These are phyloP conservation scores for Citrus australasica DNA, from an alignment of 345 rosid species.

Conservation along the genomic window DNA sequence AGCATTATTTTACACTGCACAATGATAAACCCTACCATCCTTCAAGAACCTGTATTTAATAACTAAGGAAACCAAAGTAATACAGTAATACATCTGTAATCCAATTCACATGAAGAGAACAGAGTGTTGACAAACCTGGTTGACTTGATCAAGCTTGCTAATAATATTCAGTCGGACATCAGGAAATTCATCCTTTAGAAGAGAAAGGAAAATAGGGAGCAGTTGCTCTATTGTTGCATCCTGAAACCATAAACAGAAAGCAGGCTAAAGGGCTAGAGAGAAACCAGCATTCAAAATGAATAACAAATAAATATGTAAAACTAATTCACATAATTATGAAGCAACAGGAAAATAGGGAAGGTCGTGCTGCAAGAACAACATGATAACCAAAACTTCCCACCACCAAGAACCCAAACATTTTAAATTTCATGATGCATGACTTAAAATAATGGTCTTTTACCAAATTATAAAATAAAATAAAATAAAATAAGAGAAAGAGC, in stretches of 20 bases:
- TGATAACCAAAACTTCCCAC: neutral
- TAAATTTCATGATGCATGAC: neutral
- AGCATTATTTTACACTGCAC: neutral
- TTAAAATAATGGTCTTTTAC: neutral
- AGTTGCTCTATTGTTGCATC: constrained; percentile 60
- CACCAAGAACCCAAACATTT: neutral
- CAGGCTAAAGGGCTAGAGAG: neutral
- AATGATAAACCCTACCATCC: neutral
- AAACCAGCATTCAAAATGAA: constrained; percentile 1
- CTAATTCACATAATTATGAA: neutral
- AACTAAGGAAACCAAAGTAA: neutral
- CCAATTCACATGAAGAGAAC: neutral
- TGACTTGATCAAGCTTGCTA: constrained; percentile 68
- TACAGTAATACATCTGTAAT: neutral
- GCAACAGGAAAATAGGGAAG: neutral
- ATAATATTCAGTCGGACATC: constrained; percentile 60
- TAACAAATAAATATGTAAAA: neutral
- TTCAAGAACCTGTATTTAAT: neutral
- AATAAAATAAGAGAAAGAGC: neutral
- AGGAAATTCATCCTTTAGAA: constrained; percentile 61
- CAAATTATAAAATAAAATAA: neutral
- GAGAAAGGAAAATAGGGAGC: constrained; percentile 60
- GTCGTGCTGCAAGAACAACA: neutral
- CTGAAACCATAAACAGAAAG: constrained; percentile 25
- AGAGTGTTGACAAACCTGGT: constrained; percentile 36